Percentiles rank a stretch among this genome's conserved stretches.
phyloP scores from a whole-genome alignment of 2,329 filamentous ascomycete species.

The Colletotrichum navitas region DNA sequence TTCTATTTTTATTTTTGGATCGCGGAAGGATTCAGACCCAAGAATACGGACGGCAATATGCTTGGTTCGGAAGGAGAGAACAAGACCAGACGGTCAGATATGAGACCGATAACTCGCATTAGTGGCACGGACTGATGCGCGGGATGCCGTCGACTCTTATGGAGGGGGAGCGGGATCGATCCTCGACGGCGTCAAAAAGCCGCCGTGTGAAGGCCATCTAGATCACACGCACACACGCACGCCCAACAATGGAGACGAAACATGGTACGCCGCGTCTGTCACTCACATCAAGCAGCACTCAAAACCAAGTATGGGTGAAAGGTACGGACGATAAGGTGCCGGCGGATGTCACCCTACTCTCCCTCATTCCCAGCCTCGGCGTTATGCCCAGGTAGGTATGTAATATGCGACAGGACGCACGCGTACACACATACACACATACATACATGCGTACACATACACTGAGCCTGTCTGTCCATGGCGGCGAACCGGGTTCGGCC shows the following conservation, averaged over 20 bases:
- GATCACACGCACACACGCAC: background rate
- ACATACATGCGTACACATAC: background rate
- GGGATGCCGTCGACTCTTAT: constrained; percentile 34
- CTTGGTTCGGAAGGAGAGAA: background rate
- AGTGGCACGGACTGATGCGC: constrained; percentile 5
- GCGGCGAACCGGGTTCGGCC: background rate
- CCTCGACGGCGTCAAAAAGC: background rate
- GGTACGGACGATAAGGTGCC: constrained; percentile 1
- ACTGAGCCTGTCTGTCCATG: background rate
- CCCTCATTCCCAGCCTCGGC: constrained; percentile 6
- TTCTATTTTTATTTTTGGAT: too few species aligned
- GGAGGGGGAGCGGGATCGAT: background rate
- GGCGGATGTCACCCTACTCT: constrained; percentile 30
- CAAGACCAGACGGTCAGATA: background rate
- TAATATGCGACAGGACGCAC: background rate
- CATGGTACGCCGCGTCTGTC: constrained; percentile 20
- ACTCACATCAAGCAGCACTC: constrained; percentile 12
- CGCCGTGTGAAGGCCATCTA: background rate
- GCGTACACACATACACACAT: background rate
- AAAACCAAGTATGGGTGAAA: constrained; percentile 28
- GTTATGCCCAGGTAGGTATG: background rate
- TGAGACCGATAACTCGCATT: background rate
- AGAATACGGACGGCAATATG: background rate
- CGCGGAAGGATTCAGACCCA: background rate
- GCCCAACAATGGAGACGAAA: constrained; percentile 28